Percentiles rank a stretch among this genome's conserved stretches.
Conservation (phyloP, 140 eudicot genomes). For the Eryngium alpinum region DNA sequence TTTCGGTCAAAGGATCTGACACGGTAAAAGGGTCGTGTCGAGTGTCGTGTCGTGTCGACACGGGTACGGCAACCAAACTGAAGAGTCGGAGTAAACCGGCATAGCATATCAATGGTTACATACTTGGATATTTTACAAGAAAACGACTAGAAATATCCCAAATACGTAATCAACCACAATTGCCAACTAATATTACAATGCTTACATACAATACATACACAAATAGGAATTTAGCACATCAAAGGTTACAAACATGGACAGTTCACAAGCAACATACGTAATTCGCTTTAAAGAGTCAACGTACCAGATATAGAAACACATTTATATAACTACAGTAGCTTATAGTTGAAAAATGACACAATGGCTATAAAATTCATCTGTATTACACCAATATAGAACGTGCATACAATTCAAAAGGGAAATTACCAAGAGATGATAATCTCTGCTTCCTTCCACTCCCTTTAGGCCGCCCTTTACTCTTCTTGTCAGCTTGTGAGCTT, state of each 20-base stretch:
- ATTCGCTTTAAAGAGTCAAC: neutral
- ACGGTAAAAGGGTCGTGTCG: too few relatives aligned
- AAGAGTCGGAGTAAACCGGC: too few relatives aligned
- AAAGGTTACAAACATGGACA: neutral
- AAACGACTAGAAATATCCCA: neutral
- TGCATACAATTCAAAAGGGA: neutral
- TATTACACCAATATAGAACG: neutral
- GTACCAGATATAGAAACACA: neutral
- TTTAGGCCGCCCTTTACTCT: conserved; percentile 67
- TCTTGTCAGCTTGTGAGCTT: conserved; percentile 25
- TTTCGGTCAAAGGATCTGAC: too few relatives aligned
- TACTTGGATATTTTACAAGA: neutral
- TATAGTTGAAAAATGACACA: neutral
- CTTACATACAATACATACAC: neutral
- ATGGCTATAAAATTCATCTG: neutral
- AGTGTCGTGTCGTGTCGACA: too few relatives aligned
- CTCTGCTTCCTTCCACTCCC: conserved; percentile 86
- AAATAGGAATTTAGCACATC: neutral
- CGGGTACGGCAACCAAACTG: too few relatives aligned
- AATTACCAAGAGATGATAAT: conserved; percentile 67
- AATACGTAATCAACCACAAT: neutral
- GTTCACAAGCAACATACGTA: neutral
- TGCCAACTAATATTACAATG: neutral
- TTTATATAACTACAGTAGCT: neutral
- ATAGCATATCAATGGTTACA: too few relatives aligned